Percentiles rank a stretch among this genome's conserved stretches.
Evolutionary conservation across 306 rosid species (phyloP).

Genomic region (Prunus salicina): DNA sequence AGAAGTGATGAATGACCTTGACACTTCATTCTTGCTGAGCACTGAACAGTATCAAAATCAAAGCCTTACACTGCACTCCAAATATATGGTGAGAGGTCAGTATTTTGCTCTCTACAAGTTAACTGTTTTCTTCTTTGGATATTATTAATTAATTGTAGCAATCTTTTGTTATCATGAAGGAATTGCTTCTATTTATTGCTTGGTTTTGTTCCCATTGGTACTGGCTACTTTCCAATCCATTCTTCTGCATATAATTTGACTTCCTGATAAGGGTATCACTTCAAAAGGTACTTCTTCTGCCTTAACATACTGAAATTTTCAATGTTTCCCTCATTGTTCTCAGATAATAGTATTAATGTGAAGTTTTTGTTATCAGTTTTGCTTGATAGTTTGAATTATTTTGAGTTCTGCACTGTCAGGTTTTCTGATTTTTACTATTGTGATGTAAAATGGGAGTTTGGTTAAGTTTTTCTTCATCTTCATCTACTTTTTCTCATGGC

Average conservation of each 20-base stretch:
- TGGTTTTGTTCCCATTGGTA: neutral
- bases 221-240: neutral
- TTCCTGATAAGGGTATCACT: neutral
- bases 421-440: neutral
- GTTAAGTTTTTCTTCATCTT: neutral
- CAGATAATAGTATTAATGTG: neutral
- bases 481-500: neutral
- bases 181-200: neutral
- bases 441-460: neutral
- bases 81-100: constrained; percentile 25
- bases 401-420: neutral
- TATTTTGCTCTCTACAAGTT: neutral
- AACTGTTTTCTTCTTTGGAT: neutral
- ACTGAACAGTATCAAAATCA: neutral
- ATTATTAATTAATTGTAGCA: neutral
- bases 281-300: neutral
- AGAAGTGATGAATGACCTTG: neutral
- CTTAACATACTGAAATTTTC: neutral
- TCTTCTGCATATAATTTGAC: neutral
- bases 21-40: constrained; percentile 19
- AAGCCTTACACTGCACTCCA: constrained; percentile 21
- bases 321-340: neutral
- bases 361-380: neutral
- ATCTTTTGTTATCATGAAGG: neutral
- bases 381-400: neutral